These are phyloP conservation scores for Glycyrrhiza uralensis DNA, from an alignment of 306 rosid genomes.

Conservation along the genomic window DNA sequence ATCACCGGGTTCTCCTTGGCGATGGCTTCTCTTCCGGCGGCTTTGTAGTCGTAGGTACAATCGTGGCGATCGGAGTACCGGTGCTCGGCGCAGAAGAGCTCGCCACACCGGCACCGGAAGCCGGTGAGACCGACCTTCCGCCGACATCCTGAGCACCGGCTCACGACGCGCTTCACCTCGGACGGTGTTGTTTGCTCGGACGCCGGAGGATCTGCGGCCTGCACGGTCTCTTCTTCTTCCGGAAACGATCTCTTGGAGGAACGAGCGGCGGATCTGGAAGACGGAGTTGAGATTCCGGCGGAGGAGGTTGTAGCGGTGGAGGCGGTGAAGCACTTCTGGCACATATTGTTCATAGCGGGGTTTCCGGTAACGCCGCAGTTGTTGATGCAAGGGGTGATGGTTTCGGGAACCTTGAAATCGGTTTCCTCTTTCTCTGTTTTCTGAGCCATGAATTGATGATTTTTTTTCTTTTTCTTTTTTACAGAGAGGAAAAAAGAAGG, in stretches of 20 bases:
- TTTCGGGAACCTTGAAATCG: constrained; percentile 82
- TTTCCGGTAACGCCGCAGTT: constrained; percentile 81
- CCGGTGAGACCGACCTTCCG: constrained; percentile 87
- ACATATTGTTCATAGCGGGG: constrained; percentile 83
- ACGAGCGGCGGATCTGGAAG: constrained; percentile 40
- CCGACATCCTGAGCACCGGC: constrained; percentile 84
- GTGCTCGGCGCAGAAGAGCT: constrained; percentile 81
- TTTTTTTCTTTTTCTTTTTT: no score
- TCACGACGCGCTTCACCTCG: constrained; percentile 54
- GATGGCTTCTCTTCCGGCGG: constrained; percentile 89
- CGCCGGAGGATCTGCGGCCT: neutral
- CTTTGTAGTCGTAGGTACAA: constrained; percentile 82
- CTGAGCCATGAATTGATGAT: constrained; percentile 41
- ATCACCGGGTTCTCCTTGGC: constrained; percentile 93
- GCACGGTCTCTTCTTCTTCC: neutral
- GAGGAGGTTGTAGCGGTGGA: constrained; percentile 39
- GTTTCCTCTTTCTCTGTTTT: constrained; percentile 77
- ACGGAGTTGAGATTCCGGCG: constrained; percentile 35
- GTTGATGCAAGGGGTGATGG: constrained; percentile 50
- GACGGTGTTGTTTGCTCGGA: neutral
- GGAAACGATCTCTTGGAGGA: constrained; percentile 35
- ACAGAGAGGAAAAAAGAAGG: constrained; percentile 20
- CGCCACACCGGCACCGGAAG: constrained; percentile 91
- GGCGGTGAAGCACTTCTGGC: constrained; percentile 82
- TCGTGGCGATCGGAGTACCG: constrained; percentile 94